phyloP scores from a whole-genome alignment of 305 asterid genomes.

The Fraxinus baroniana region DNA sequence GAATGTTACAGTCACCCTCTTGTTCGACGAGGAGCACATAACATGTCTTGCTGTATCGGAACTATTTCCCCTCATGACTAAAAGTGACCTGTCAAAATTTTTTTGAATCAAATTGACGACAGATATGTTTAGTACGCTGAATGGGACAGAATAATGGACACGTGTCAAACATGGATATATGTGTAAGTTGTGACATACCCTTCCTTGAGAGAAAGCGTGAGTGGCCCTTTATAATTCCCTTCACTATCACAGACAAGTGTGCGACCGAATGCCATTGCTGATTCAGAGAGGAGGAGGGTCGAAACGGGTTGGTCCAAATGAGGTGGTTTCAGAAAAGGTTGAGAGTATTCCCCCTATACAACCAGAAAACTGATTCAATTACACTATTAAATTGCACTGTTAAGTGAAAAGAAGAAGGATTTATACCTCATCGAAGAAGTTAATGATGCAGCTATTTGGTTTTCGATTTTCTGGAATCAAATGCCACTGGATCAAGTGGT shows the following conservation, averaged over 20 bases:
- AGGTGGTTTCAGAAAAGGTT: conserved; percentile 93
- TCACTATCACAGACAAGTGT: conserved; percentile 62
- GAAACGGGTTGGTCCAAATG: conserved; percentile 89
- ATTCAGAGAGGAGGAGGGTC: conserved; percentile 80
- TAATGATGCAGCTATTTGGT: conserved; percentile 92
- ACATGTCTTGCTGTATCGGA: conserved; percentile 81
- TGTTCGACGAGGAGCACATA: conserved; percentile 75
- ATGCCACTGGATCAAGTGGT: conserved; percentile 82
- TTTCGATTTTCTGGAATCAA: conserved; percentile 66
- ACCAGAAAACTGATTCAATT: not conserved
- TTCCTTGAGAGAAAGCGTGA: conserved; percentile 71
- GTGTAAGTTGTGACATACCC: conserved; percentile 51
- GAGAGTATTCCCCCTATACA: conserved; percentile 85
- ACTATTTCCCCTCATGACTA: conserved; percentile 90
- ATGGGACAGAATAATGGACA: too few species aligned
- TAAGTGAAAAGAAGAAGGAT: not conserved
- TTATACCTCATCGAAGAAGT: conserved; percentile 87
- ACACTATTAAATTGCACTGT: not conserved
- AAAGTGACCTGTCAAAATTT: conserved; percentile 57
- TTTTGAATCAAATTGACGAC: not conserved
- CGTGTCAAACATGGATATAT: not conserved
- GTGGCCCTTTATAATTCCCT: conserved; percentile 83
- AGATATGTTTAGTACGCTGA: not conserved
- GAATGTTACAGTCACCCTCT: conserved; percentile 79
- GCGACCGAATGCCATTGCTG: conserved; percentile 89